Conservation (phyloP, 2,329 filamentous ascomycete species). For the Aspergillus sp. region DNA sequence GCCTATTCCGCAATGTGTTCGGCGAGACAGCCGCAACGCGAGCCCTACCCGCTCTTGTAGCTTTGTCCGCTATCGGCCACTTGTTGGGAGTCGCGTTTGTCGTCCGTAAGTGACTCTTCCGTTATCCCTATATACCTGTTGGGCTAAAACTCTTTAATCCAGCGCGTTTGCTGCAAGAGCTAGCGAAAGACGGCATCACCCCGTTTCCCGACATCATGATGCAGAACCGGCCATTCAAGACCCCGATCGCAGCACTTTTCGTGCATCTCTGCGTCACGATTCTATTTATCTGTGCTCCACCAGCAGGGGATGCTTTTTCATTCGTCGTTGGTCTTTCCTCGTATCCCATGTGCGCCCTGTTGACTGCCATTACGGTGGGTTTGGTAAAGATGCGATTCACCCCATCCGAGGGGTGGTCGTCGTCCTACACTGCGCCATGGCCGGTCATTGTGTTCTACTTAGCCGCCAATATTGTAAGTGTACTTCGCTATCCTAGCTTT, state of each 20-base stretch:
- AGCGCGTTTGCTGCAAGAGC: constrained; percentile 27
- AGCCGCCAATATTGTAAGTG: constrained; percentile 19
- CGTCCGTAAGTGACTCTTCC: constrained; percentile 15
- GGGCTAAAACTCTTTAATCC: neutral
- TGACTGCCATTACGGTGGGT: constrained; percentile 21
- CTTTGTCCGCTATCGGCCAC: constrained; percentile 27
- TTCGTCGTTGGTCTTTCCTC: constrained; percentile 25
- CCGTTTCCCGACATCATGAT: constrained; percentile 26
- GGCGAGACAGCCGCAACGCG: constrained; percentile 39
- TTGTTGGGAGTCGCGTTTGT: constrained; percentile 25
- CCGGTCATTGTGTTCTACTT: constrained; percentile 21
- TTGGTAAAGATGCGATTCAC: constrained; percentile 20
- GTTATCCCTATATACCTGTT: neutral
- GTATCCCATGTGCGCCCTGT: constrained; percentile 21
- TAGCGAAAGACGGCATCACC: constrained; percentile 28
- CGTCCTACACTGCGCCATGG: constrained; percentile 21
- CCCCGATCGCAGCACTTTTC: constrained; percentile 18
- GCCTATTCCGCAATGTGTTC: constrained; percentile 48
- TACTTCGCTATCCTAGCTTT: neutral
- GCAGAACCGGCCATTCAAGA: constrained; percentile 26
- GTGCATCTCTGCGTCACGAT: constrained; percentile 24
- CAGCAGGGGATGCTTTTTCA: constrained; percentile 25
- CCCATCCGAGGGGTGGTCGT: constrained; percentile 11
- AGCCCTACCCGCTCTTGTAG: constrained; percentile 23
- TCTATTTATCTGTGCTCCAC: constrained; percentile 27